These are phyloP conservation scores for Sugiyamaella valdiviana DNA, from an alignment of 805 yeast species.

Conservation along the genomic window DNA sequence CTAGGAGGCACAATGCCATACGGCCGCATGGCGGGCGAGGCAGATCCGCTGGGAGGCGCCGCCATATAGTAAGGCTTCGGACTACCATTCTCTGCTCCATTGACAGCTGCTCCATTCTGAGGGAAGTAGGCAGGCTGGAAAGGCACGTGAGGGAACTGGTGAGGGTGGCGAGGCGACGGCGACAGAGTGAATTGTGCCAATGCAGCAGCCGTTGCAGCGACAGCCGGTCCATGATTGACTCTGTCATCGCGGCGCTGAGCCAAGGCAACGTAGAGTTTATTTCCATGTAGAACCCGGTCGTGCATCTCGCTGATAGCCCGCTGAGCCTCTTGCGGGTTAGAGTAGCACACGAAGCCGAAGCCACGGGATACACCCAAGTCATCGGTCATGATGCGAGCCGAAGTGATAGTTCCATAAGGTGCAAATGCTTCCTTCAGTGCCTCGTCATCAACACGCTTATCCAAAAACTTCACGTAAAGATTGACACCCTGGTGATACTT, in stretches of 20 bases:
- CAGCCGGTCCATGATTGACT: slow-evolving; percentile 68
- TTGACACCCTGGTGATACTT: slow-evolving; percentile 61
- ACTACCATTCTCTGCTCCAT: not conserved
- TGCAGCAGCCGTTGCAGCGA: slow-evolving; percentile 49
- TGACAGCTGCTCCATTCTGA: not conserved
- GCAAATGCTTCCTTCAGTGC: slow-evolving; percentile 42
- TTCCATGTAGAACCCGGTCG: slow-evolving; percentile 46
- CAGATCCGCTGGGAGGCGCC: not conserved
- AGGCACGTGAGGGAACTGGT: not conserved
- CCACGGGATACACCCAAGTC: slow-evolving; percentile 56
- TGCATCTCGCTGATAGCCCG: slow-evolving; percentile 62
- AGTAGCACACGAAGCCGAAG: slow-evolving; percentile 76
- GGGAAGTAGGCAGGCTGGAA: not conserved
- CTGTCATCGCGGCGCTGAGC: slow-evolving; percentile 62
- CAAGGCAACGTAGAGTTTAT: slow-evolving; percentile 59
- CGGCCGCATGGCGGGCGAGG: not conserved
- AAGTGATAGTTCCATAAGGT: slow-evolving; percentile 46
- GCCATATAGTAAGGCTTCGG: not conserved
- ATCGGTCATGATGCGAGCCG: slow-evolving; percentile 45
- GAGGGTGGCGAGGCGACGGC: not conserved
- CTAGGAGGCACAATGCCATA: not conserved
- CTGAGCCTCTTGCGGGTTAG: slow-evolving; percentile 58
- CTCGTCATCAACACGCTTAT: slow-evolving; percentile 48
- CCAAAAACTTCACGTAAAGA: slow-evolving; percentile 62
- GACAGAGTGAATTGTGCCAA: not conserved